Evolutionary conservation across 2,329 filamentous ascomycete species (phyloP).

Genomic region (Fusarium begoniae): DNA sequence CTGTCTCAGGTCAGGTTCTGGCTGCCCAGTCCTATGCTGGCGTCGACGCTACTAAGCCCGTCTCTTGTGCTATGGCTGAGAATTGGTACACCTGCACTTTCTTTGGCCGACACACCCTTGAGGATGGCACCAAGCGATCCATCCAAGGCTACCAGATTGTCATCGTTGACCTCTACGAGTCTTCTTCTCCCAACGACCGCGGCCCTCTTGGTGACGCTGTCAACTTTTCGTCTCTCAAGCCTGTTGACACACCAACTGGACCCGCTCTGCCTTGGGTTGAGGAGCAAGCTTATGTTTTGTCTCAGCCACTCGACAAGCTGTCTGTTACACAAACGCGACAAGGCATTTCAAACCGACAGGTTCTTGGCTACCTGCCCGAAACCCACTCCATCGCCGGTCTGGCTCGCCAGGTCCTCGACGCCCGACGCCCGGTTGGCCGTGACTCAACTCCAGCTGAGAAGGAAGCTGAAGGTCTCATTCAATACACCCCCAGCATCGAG

Average conservation of each 20-base stretch:
- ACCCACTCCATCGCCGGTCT: constrained; percentile 81
- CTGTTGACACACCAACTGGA: constrained; percentile 64
- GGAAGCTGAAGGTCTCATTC: constrained; percentile 80
- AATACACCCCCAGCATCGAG: constrained; percentile 80
- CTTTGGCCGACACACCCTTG: constrained; percentile 68
- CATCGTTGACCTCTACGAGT: constrained; percentile 91
- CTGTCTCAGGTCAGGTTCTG: constrained; percentile 83
- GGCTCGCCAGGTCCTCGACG: constrained; percentile 81
- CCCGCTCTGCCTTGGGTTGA: constrained; percentile 76
- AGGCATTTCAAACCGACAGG: constrained; percentile 84
- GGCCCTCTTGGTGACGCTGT: constrained; percentile 75
- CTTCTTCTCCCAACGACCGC: constrained; percentile 81
- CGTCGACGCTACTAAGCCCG: constrained; percentile 77
- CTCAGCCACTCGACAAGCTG: constrained; percentile 80
- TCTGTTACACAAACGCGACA: constrained; percentile 89
- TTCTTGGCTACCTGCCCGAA: constrained; percentile 81
- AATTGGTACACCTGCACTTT: constrained; percentile 96
- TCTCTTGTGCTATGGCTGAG: constrained; percentile 84
- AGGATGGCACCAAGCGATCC: constrained; percentile 61
- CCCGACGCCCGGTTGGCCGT: constrained; percentile 84
- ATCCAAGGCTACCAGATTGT: constrained; percentile 88
- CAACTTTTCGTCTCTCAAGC: constrained; percentile 82
- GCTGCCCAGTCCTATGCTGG: constrained; percentile 75
- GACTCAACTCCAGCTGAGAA: constrained; percentile 82
- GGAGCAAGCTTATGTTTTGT: constrained; percentile 82